Conservation (phyloP, 257 asterid genomes). For the Fraxinus quadrangulata region DNA sequence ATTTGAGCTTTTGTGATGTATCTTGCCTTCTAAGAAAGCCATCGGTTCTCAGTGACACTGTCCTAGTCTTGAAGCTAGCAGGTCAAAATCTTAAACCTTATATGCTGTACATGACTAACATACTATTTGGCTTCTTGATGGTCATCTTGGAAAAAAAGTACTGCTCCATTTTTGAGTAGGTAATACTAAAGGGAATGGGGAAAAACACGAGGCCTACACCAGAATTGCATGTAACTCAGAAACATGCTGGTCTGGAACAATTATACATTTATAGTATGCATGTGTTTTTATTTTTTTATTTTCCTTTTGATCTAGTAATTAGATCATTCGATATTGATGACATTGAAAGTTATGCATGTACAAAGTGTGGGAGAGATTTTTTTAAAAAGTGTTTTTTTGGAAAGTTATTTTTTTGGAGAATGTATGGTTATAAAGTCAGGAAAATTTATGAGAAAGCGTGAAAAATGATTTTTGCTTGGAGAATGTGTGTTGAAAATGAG, state of each 20-base stretch:
- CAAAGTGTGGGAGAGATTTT: neutral
- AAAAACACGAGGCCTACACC: neutral
- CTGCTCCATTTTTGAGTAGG: neutral
- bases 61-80: neutral
- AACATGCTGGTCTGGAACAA: neutral
- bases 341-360: neutral
- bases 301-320: neutral
- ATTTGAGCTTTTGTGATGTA: neutral
- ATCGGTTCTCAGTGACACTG: neutral
- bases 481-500: no score
- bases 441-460: no score
- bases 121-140: neutral
- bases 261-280: neutral
- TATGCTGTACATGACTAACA: neutral
- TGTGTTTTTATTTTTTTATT: neutral
- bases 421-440: no score
- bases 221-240: neutral
- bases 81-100: neutral
- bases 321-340: neutral
- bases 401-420: no score
- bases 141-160: no score
- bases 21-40: neutral
- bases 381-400: no score
- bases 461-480: no score
- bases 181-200: neutral